A percentile compares a stretch with the other conserved stretches of the same genome.
These are phyloP conservation scores for Mortierella claussenii DNA, from an alignment of 192 early-diverging fungal genomes.

Conservation along the genomic window DNA sequence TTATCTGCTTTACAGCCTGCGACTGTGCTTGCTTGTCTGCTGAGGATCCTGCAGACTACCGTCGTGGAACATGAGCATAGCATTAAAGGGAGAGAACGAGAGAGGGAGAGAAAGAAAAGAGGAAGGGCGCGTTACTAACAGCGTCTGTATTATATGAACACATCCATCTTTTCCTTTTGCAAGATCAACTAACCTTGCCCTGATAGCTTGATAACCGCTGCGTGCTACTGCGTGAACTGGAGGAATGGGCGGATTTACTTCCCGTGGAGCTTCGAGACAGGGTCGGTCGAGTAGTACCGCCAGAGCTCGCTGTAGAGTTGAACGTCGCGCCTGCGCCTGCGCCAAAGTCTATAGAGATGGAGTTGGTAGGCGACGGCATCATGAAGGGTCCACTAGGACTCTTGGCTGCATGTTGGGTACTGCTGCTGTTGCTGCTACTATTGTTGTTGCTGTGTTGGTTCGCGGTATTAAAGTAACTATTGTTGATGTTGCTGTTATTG, in stretches of 20 bases:
- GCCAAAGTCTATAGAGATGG: conserved; percentile 49
- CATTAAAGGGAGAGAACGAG: background rate
- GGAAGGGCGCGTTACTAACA: background rate
- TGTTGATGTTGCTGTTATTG: conserved; percentile 18
- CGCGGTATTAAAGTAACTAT: conserved; percentile 24
- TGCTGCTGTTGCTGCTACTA: background rate
- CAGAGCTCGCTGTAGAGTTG: conserved; percentile 9
- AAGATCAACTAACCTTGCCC: conserved; percentile 24
- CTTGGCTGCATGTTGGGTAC: conserved; percentile 11
- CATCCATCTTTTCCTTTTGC: too few species aligned
- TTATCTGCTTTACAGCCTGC: conserved; percentile 32
- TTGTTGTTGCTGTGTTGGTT: too few species aligned
- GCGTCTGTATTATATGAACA: too few species aligned
- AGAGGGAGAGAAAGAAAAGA: background rate
- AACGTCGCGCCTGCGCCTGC: conserved; percentile 13
- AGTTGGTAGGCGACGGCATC: conserved; percentile 35
- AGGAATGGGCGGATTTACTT: conserved; percentile 38
- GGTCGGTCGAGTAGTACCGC: conserved; percentile 10
- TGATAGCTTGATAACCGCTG: conserved; percentile 40
- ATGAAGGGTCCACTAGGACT: conserved; percentile 15
- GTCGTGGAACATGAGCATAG: background rate
- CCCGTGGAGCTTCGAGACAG: conserved; percentile 50
- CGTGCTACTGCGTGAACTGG: conserved; percentile 28
- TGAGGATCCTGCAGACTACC: background rate
- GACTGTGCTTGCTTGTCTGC: conserved; percentile 19